phyloP scores from a whole-genome alignment of 352 stramenopile species.

The Phytophthora hibernalis region DNA sequence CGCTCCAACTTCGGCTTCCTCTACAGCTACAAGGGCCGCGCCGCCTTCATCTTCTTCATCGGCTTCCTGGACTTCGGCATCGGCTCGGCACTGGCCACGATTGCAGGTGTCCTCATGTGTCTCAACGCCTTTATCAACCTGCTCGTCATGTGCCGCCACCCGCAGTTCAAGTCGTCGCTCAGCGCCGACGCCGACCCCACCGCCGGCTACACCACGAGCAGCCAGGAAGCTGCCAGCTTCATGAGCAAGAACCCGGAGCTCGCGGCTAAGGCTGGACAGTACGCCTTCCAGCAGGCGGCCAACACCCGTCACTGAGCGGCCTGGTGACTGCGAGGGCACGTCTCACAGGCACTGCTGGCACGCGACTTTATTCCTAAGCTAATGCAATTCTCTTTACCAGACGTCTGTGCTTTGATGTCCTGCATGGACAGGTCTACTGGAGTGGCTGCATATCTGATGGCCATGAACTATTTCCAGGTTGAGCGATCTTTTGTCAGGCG shows the following conservation, averaged over 20 bases:
- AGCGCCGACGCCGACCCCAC: conserved; percentile 80
- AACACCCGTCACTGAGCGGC: conserved; percentile 42
- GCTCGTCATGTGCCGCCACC: conserved; percentile 88
- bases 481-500: conserved; percentile 5
- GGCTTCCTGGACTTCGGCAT: conserved; percentile 90
- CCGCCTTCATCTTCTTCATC: conserved; percentile 91
- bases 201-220: conserved; percentile 79
- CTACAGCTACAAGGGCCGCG: conserved; percentile 88
- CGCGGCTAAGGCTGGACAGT: conserved; percentile 79
- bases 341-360: conserved; percentile 11
- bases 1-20: conserved; percentile 89
- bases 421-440: not conserved
- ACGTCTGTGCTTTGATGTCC: not conserved
- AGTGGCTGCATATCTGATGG: conserved; percentile 1
- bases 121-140: conserved; percentile 89
- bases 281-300: conserved; percentile 67
- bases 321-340: not conserved
- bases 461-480: conserved; percentile 2
- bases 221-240: conserved; percentile 82
- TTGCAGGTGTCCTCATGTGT: conserved; percentile 86
- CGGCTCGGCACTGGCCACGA: conserved; percentile 75
- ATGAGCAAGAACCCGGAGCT: conserved; percentile 86
- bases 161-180: conserved; percentile 85
- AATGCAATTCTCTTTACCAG: conserved; percentile 33
- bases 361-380: conserved; percentile 37